These are phyloP conservation scores for Globisporangium echinulatum DNA, from an alignment of 352 stramenopile species.

Conservation along the genomic window DNA sequence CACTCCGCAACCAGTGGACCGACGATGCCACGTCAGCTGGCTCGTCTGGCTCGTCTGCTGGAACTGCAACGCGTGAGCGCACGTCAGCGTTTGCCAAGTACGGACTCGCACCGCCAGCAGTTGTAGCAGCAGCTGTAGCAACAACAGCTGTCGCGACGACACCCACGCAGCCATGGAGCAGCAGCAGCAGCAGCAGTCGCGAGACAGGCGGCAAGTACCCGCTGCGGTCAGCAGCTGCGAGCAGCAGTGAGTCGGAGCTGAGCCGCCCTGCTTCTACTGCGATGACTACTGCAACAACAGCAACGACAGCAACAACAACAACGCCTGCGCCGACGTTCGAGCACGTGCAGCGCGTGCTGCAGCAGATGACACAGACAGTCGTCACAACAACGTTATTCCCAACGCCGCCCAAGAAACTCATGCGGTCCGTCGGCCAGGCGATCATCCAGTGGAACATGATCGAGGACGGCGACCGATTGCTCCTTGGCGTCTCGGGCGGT, in stretches of 20 bases:
- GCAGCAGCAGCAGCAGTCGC: slow-evolving; percentile 4
- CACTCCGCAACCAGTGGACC: slow-evolving; percentile 45
- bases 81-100: slow-evolving; percentile 8
- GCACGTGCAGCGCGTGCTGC: slow-evolving; percentile 34
- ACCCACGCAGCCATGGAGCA: too few relatives aligned
- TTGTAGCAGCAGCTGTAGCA: slow-evolving; percentile 16
- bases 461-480: slow-evolving; percentile 91
- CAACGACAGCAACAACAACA: slow-evolving; percentile 4
- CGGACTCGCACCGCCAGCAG: slow-evolving; percentile 1
- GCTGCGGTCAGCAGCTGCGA: slow-evolving; percentile 24
- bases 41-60: too few relatives aligned
- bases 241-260: background rate
- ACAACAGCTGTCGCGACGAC: background rate
- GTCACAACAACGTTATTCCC: slow-evolving; percentile 47
- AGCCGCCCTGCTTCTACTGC: too few relatives aligned
- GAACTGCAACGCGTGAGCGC: background rate
- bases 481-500: slow-evolving; percentile 94
- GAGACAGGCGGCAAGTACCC: slow-evolving; percentile 50
- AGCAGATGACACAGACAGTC: slow-evolving; percentile 37
- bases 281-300: slow-evolving; percentile 1
- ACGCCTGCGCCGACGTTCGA: slow-evolving; percentile 17
- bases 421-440: slow-evolving; percentile 78
- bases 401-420: slow-evolving; percentile 73
- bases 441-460: slow-evolving; percentile 96
- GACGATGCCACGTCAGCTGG: background rate